Base-by-base conservation (phyloP, 257 asterid species). In the Jacaranda mimosifolia region DNA sequence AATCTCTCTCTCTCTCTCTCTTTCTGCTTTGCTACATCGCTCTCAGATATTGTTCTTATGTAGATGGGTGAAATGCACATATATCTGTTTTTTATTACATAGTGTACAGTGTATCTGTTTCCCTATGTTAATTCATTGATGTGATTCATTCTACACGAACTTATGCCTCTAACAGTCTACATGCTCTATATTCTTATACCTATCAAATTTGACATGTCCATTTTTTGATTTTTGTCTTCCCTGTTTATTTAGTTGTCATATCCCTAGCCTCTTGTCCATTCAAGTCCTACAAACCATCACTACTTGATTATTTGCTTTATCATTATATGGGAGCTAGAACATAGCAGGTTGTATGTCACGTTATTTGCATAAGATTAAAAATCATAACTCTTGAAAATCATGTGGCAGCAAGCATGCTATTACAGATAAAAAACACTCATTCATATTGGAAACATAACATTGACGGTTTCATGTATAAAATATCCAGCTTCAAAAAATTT, bases 1-100 rank as follows among this genome's bases (percentile, higher is more conserved):
- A 86, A 74, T 73, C 70, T 53, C 57, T 55, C 52, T 52, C 60
- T 45, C n/a, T n/a, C n/a, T n/a, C n/a, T n/a, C n/a, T n/a, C n/a
- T n/a, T n/a, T n/a, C n/a, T n/a, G n/a, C n/a, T n/a, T n/a, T n/a
- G n/a, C 74, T 9, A 66, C 42, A 0, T 63, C 6, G 5, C n/a
- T 18, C n/a, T 3, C n/a, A n/a, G n/a, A n/a, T 52, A 26, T 3
- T 11, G 9, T 19, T 35, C 9, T 73, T 63, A 17, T 63, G 3
- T 77, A 3, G 38, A 15, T 3, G 70, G 42, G 63, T 15, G 64
- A 26, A 8, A 48, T 63, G 32, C 10, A 14, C 43, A 1, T 75
- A 35, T 70, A 56, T 56, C 12, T 18, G n/a, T n/a, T 0, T 68
- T 48, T 35, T 14, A 17, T 3, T 35, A 69, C 39, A 58, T 6